Base-by-base conservation (phyloP, 306 rosid species). In the Ormosia emarginata region DNA sequence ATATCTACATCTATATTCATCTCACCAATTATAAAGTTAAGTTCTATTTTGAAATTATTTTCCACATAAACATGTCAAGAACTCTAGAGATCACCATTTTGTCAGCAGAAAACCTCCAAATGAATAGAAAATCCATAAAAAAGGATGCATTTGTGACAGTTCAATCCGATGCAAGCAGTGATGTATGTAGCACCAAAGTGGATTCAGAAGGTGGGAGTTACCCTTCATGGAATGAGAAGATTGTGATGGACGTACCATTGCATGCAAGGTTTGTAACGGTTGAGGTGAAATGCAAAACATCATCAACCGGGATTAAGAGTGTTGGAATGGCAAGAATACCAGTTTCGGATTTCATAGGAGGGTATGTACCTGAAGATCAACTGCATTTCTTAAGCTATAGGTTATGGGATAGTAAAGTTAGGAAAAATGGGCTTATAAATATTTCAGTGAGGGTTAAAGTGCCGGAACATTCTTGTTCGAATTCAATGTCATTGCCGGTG, bases 341-440 rank as follows among this genome's bases (percentile, higher is more conserved):
- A 0, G 82, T 81, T 7, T 82, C 94, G 2, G 95, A 94, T 29
- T 85, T 94, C 3, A 0, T 64, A 0, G 91, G 92, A 55, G 89
- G 88, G 0, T 87, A 52, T 14, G 40, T 89, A 47, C 94, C 89
- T 7, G 91, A 87, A 67, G 67, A 82, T 49, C 86, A 92, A 40
- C 32, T 81, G 87, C 97, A 94, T 39, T 89, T 87, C 33, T 67
- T 92, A 82, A 94, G 98, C 70, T 94, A 92, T 59, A 86, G 98
- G 75, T 71, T 92, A 71, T 88, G 97, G 88, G 92, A 94, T 49
- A 8, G 50, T 14, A 82, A 74, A n/a, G 88, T 90, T 4, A 85
- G 67, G 32, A 90, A 87, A 78, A 94, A 90, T 50, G 98, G 98
- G 49, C 81, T 94, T 66, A 55, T 94, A 9, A 94, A 94, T 68